Evolutionary conservation across 305 asterid species (phyloP).

Genomic region (Solanum hybrid): DNA sequence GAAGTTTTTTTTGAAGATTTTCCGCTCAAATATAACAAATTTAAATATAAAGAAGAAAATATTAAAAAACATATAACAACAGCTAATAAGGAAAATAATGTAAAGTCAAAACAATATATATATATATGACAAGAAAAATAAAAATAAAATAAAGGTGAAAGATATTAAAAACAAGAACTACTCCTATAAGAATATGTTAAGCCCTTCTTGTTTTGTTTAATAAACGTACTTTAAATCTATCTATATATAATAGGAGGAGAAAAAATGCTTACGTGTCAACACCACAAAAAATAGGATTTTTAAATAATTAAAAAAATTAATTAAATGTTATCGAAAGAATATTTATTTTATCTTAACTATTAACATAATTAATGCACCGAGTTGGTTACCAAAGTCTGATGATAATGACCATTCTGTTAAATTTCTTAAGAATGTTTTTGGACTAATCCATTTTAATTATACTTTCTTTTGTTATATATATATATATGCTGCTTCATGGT

Average conservation of each 20-base stretch:
- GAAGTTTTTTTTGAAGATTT: too few relatives aligned
- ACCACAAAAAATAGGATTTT: too few relatives aligned
- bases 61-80: neutral
- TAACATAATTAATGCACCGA: neutral
- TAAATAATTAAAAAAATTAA: too few relatives aligned
- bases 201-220: neutral
- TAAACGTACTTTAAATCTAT: neutral
- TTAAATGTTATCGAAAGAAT: too few relatives aligned
- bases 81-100: neutral
- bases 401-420: neutral
- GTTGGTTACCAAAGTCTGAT: neutral
- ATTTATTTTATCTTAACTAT: neutral
- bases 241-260: too few relatives aligned
- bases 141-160: too few relatives aligned
- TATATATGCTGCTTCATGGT: neutral
- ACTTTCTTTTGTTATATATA: neutral
- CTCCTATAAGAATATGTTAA: neutral
- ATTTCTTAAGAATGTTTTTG: neutral
- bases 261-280: too few relatives aligned
- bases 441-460: neutral
- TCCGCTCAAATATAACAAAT: too few relatives aligned
- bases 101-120: too few relatives aligned
- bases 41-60: neutral
- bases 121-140: too few relatives aligned
- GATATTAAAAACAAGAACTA: neutral